Evolutionary conservation across 164 flowering plant genomes (phyloP), one percentile per base, ranked within the genome.

Genomic region (Sedum album): DNA sequence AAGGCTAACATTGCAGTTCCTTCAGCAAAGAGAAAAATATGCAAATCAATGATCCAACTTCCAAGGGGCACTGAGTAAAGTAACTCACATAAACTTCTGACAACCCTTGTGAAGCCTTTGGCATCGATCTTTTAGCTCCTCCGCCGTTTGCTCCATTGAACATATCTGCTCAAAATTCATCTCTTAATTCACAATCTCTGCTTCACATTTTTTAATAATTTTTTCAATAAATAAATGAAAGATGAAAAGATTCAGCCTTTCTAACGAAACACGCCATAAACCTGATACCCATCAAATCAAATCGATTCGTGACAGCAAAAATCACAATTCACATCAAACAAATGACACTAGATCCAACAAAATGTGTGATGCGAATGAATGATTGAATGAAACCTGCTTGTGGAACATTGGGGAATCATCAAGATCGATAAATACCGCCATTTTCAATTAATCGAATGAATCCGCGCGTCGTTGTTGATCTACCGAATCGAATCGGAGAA

Each of bases 51-150:
- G n/a, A n/a, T n/a, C n/a, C n/a, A n/a, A n/a, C n/a, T n/a, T n/a
- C n/a, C n/a, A n/a, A n/a, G n/a, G n/a, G n/a, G 46, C 17, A 38
- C 48, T 9, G 17, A 18, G 15, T 18, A 66, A n/a, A n/a, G n/a
- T 20, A 14, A 79, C 94, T 84, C 72, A 93, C 96, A 82, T 83
- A 74, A 79, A 86, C 73, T 82, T 90, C 68, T 77, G 84, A 73
- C 85, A 84, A 42, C 96, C 96, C 74, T 82, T 86, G 70, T 77
- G 79, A 31, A 93, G 84, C 64, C 38, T 86, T 66, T 85, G 93
- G 74, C 96, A 93, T 60, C 96, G 95, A 71, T 86, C 95, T 75
- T 80, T 87, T 48, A 93, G 71, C 74, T 86, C 96, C 48, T 90
- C 93, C 18, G 88, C 69, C 20, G 80, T 82, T 25, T 81, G 82